These are phyloP conservation scores for Penicillium sp. DNA, from an alignment of 2,329 filamentous ascomycete species.

Conservation along the genomic window DNA sequence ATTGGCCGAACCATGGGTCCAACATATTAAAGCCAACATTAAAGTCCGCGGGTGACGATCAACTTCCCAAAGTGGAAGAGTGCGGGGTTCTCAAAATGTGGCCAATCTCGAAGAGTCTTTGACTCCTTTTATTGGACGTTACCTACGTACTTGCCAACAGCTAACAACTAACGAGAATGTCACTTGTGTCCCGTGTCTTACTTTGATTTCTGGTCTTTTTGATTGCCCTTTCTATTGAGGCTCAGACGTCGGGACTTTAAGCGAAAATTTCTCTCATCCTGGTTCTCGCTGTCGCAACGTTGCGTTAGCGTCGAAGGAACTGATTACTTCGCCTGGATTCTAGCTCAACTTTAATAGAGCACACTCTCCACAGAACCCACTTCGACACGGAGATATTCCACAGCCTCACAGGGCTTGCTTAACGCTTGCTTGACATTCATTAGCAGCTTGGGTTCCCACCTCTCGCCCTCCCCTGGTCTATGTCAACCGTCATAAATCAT, in stretches of 20 bases:
- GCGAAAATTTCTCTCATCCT: not conserved
- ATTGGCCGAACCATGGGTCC: not conserved
- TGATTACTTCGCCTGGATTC: not conserved
- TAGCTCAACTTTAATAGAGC: not conserved
- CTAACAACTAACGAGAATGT: conserved; percentile 4
- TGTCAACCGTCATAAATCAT: not conserved
- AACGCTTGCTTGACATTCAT: not conserved
- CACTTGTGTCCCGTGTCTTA: conserved; percentile 2
- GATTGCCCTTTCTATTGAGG: conserved; percentile 1
- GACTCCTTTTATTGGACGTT: not conserved
- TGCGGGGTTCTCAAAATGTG: not conserved
- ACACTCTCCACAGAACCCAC: not conserved
- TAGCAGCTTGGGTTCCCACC: not conserved
- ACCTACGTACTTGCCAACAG: not conserved
- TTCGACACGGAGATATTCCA: not conserved
- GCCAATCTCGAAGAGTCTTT: not conserved
- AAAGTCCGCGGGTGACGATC: not conserved
- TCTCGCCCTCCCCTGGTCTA: not conserved
- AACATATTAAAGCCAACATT: not conserved
- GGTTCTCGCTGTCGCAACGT: not conserved
- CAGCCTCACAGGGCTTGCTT: not conserved
- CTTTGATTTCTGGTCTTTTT: not conserved
- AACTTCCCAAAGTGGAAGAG: not conserved
- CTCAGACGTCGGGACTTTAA: not conserved
- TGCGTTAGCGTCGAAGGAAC: not conserved